Percentiles rank a stretch among this genome's conserved stretches.
phyloP scores from a whole-genome alignment of 176 grass and related monocot species.

The Aegilops tauschii region DNA sequence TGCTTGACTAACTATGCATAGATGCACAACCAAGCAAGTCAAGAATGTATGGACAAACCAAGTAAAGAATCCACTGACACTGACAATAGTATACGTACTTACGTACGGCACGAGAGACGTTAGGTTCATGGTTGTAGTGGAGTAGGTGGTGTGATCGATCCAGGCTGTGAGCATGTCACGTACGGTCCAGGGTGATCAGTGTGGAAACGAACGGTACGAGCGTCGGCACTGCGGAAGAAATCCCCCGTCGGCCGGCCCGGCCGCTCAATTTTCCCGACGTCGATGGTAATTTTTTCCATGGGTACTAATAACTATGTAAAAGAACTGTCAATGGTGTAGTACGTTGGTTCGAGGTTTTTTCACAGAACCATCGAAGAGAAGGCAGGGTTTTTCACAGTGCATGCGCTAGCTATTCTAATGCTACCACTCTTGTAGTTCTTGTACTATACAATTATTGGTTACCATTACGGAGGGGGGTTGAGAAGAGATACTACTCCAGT shows the following conservation, averaged over 20 bases:
- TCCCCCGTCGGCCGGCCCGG: too few relatives aligned
- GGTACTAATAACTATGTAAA: too few relatives aligned
- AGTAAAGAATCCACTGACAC: background rate
- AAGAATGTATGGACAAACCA: background rate
- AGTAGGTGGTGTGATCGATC: background rate
- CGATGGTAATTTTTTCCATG: too few relatives aligned
- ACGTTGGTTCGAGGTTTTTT: too few relatives aligned
- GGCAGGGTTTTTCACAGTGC: too few relatives aligned
- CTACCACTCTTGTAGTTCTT: too few relatives aligned
- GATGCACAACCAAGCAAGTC: background rate
- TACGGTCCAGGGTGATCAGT: background rate
- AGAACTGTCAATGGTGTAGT: too few relatives aligned
- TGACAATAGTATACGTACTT: background rate
- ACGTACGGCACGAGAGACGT: background rate
- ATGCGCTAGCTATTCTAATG: too few relatives aligned
- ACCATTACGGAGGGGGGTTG: too few relatives aligned
- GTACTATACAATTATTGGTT: too few relatives aligned
- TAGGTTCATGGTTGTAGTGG: background rate
- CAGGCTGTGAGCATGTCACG: background rate
- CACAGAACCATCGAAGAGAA: too few relatives aligned
- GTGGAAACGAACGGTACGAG: background rate
- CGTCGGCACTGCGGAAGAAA: background rate
- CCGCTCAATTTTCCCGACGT: background rate
- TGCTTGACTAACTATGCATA: conserved; percentile 2
- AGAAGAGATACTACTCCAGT: too few relatives aligned